Evolutionary conservation across 1,284 basidiomycete genomes (phyloP).

Genomic region (Butyriboletus appendiculatus): DNA sequence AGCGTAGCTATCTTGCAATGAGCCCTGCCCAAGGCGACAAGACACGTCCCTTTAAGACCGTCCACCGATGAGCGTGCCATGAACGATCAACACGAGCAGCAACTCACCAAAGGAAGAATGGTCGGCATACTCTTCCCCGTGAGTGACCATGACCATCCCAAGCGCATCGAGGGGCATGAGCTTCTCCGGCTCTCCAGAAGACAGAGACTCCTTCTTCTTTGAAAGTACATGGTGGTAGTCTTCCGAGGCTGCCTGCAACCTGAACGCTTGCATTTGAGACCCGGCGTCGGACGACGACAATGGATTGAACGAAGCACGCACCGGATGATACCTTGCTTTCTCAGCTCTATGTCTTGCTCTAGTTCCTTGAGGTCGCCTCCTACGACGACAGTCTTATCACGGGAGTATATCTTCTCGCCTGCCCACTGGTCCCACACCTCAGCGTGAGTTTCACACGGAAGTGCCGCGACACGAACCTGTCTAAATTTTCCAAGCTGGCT

Average conservation of each 20-base stretch:
- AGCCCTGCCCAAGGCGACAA: conserved; percentile 74
- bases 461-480: conserved; percentile 45
- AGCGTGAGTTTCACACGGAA: conserved; percentile 32
- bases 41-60: conserved; percentile 54
- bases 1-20: conserved; percentile 80
- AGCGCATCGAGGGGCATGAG: conserved; percentile 73
- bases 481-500: conserved; percentile 63
- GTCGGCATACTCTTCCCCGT: conserved; percentile 79
- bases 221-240: conserved; percentile 61
- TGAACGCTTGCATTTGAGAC: conserved; percentile 28
- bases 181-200: conserved; percentile 61
- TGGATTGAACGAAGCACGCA: conserved; percentile 35
- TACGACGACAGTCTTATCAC: conserved; percentile 65
- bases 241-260: conserved; percentile 61
- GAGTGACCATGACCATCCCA: conserved; percentile 83
- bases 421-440: conserved; percentile 55
- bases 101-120: conserved; percentile 68
- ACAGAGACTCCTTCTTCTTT: conserved; percentile 67
- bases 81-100: not conserved
- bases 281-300: not conserved
- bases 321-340: conserved; percentile 63
- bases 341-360: conserved; percentile 69
- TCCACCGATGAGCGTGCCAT: not conserved
- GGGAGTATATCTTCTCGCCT: conserved; percentile 72
- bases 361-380: conserved; percentile 63